These are phyloP conservation scores for Saccharomyces eubayanus DNA, from an alignment of 805 yeast genomes.

Conservation along the genomic window DNA sequence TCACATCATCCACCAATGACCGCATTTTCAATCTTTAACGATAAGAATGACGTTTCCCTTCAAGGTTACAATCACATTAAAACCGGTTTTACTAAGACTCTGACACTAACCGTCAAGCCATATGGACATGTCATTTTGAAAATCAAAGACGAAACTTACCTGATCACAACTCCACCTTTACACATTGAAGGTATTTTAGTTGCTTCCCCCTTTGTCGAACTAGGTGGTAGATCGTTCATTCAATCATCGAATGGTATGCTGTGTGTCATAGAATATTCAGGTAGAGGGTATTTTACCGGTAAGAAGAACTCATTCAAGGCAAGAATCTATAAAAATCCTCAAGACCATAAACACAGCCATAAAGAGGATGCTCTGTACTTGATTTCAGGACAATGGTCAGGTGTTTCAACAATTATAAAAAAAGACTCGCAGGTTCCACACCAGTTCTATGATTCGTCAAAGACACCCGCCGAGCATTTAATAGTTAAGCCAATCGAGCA, in stretches of 20 bases:
- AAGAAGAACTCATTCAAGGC: slow-evolving; percentile 91
- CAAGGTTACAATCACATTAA: slow-evolving; percentile 88
- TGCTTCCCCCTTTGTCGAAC: slow-evolving; percentile 90
- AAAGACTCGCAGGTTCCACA: slow-evolving; percentile 36
- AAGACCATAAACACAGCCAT: slow-evolving; percentile 36
- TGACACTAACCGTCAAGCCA: slow-evolving; percentile 79
- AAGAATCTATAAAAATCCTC: slow-evolving; percentile 51
- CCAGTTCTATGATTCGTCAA: slow-evolving; percentile 53
- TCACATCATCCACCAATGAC: slow-evolving; percentile 97
- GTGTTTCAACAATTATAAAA: slow-evolving; percentile 52
- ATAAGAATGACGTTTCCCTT: slow-evolving; percentile 54
- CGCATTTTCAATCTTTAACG: slow-evolving; percentile 78
- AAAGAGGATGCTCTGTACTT: slow-evolving; percentile 64
- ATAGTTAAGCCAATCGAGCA: slow-evolving; percentile 72
- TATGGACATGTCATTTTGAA: slow-evolving; percentile 80
- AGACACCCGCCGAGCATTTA: slow-evolving; percentile 45
- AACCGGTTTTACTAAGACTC: slow-evolving; percentile 70
- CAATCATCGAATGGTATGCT: slow-evolving; percentile 73
- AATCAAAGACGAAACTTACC: slow-evolving; percentile 57
- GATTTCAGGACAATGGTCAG: slow-evolving; percentile 90
- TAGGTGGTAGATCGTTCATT: slow-evolving; percentile 81
- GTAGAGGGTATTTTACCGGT: slow-evolving; percentile 92
- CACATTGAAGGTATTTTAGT: slow-evolving; percentile 89
- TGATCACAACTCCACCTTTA: slow-evolving; percentile 85
- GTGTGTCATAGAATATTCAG: slow-evolving; percentile 69